A percentile compares a stretch with the other conserved stretches of the same genome.
These are phyloP conservation scores for Arachis hypogaea DNA, from an alignment of 306 rosid genomes.

Conservation along the genomic window DNA sequence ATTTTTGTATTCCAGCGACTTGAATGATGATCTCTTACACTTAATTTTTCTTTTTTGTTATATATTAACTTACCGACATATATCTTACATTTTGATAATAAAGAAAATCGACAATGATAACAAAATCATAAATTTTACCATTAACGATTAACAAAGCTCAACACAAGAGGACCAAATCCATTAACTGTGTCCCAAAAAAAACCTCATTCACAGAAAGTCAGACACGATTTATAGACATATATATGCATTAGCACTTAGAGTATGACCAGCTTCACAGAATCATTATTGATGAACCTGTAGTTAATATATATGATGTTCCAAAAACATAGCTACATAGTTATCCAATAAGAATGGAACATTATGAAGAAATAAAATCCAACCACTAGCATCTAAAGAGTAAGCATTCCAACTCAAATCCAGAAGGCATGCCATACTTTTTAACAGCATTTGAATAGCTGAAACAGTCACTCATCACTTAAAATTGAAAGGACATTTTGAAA, in stretches of 20 bases:
- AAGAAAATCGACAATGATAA: too few relatives aligned
- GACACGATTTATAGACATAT: too few relatives aligned
- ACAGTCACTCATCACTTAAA: slow-evolving; percentile 37
- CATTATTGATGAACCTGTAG: slow-evolving; percentile 16
- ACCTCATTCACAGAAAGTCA: too few relatives aligned
- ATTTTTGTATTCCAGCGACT: too few relatives aligned
- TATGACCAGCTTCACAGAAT: slow-evolving; percentile 29
- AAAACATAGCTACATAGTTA: slow-evolving; percentile 21
- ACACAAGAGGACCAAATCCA: too few relatives aligned
- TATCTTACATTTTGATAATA: too few relatives aligned
- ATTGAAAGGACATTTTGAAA: slow-evolving; percentile 24
- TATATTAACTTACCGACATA: too few relatives aligned
- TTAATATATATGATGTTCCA: slow-evolving; percentile 7
- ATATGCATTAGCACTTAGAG: neutral
- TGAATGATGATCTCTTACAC: too few relatives aligned
- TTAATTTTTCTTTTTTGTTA: too few relatives aligned
- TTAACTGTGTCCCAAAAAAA: too few relatives aligned
- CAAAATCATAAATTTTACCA: too few relatives aligned
- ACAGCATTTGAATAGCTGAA: slow-evolving; percentile 33
- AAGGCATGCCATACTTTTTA: slow-evolving; percentile 30
- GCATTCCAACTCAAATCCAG: slow-evolving; percentile 36
- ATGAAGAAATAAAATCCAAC: slow-evolving; percentile 32
- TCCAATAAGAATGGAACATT: slow-evolving; percentile 1
- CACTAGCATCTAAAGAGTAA: slow-evolving; percentile 27
- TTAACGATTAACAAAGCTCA: too few relatives aligned